Percentiles rank a stretch among this genome's conserved stretches.
These are phyloP conservation scores for Rubroboletus satanas DNA, from an alignment of 768 basidiomycete genomes.

Conservation along the genomic window DNA sequence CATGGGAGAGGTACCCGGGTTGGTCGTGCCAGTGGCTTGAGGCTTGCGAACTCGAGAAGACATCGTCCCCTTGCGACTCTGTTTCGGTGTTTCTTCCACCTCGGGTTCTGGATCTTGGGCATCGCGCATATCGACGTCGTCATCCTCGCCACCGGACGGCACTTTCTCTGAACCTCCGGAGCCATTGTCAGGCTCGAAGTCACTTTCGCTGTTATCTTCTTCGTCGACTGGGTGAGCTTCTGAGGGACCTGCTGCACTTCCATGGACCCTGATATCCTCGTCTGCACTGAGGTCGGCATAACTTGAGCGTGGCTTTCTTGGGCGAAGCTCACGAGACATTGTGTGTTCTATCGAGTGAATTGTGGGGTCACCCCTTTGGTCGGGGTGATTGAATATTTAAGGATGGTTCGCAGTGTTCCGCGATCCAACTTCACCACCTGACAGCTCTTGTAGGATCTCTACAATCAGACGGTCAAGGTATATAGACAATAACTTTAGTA, in stretches of 20 bases:
- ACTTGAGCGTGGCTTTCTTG: conserved; percentile 48
- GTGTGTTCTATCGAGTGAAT: not conserved
- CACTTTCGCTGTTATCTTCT: conserved; percentile 45
- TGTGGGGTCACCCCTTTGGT: not conserved
- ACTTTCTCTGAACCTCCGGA: conserved; percentile 29
- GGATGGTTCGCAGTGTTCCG: not conserved
- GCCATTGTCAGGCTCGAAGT: conserved; percentile 46
- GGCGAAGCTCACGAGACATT: conserved; percentile 57
- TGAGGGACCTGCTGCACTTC: conserved; percentile 42
- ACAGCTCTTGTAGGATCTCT: not conserved
- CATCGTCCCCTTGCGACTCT: conserved; percentile 1
- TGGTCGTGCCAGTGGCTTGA: not conserved
- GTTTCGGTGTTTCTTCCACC: conserved; percentile 16
- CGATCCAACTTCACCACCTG: not conserved
- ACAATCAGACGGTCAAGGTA: not conserved
- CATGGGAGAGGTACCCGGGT: not conserved
- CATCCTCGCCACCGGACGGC: conserved; percentile 34
- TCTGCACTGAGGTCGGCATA: conserved; percentile 41
- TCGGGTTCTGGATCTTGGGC: conserved; percentile 13
- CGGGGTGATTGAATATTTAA: not conserved
- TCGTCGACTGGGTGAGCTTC: conserved; percentile 13
- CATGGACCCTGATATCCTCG: conserved; percentile 30
- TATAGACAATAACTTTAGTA: not conserved
- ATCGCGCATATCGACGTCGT: conserved; percentile 23
- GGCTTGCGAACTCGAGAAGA: not conserved